A percentile compares a stretch with the other conserved stretches of the same genome.
phyloP scores from a whole-genome alignment of 2,329 filamentous ascomycete species.

The Fusarium secorum region DNA sequence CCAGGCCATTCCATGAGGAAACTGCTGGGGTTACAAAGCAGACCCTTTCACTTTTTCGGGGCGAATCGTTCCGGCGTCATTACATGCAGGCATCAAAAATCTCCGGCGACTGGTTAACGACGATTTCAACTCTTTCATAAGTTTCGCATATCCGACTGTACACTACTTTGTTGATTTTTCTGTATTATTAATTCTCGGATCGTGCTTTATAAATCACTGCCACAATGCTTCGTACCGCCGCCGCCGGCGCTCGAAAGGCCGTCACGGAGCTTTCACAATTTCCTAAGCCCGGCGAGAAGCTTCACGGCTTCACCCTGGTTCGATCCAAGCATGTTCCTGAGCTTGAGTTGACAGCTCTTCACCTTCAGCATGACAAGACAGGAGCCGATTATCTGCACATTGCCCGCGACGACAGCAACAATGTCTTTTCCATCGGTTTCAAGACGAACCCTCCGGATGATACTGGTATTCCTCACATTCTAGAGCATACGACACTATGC shows the following conservation, averaged over 20 bases:
- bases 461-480: conserved; percentile 94
- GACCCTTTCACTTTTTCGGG: conserved; percentile 32
- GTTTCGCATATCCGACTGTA: conserved; percentile 19
- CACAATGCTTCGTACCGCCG: conserved; percentile 62
- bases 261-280: conserved; percentile 79
- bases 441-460: conserved; percentile 98
- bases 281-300: conserved; percentile 81
- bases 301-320: conserved; percentile 92
- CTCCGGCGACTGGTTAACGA: conserved; percentile 28
- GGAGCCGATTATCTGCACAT: conserved; percentile 96
- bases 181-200: conserved; percentile 33
- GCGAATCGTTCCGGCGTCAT: conserved; percentile 35
- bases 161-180: conserved; percentile 13
- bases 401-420: conserved; percentile 94
- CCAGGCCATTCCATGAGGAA: conserved; percentile 4
- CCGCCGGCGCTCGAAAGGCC: conserved; percentile 64
- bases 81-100: conserved; percentile 40
- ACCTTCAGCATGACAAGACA: conserved; percentile 92
- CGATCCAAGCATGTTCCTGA: conserved; percentile 93
- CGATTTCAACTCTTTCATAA: conserved; percentile 7
- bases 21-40: conserved; percentile 28
- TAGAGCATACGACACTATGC: conserved; percentile 96
- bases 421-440: conserved; percentile 99
- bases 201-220: not conserved
- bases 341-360: conserved; percentile 88